Evolutionary conservation across 441 rosid genomes (phyloP), one percentile per base, ranked within the genome.

Genomic region (Biscutella laevigata): DNA sequence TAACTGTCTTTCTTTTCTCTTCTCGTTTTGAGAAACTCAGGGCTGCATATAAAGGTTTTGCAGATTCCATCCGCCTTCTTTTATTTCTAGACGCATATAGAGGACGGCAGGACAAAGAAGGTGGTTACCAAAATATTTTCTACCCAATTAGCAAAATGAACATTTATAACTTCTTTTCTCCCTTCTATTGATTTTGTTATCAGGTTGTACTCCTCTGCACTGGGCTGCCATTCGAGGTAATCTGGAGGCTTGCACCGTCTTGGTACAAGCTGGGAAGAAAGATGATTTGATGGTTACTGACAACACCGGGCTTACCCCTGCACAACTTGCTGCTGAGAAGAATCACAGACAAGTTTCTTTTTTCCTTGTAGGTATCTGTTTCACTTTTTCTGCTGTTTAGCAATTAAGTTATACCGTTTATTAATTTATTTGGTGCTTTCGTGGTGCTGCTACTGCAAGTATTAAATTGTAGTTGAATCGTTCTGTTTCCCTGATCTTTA

Each of bases 1-100:
- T 59, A 30, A 50, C 59, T 14, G 7, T 45, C 28, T 41, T 37
- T 57, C 14, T 53, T 34, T 45, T 57, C 57, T 51, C 44, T 56
- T 45, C 53, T 44, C 45, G 48, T 66, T 64, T 76, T 75, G 82
- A 55, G 56, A 77, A 72, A 64, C 74, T 32, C 72, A 92, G 95
- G 97, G 99, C 97, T 48, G 99, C 97, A 37, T 92, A 92, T 82
- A 92, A 88, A 71, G 99, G 99, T 52, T 92, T 81, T 71, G 84
- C 90, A 12, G 97, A 92, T 74, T 86, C 82, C 57, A 74, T 92
- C 66, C 86, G 97, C 56, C 88, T 92, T 49, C 85, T 92, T 21
- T 72, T 92, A 63, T 92, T 88, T 74, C 76, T 88, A 54, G 95
- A 88, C 72, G 90, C 90, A 19, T 77, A 82, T 50, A 79, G 86